Percentiles rank a stretch among this genome's conserved stretches.
Conservation (phyloP, 805 yeast species). For the Lachancea kluyveri region DNA sequence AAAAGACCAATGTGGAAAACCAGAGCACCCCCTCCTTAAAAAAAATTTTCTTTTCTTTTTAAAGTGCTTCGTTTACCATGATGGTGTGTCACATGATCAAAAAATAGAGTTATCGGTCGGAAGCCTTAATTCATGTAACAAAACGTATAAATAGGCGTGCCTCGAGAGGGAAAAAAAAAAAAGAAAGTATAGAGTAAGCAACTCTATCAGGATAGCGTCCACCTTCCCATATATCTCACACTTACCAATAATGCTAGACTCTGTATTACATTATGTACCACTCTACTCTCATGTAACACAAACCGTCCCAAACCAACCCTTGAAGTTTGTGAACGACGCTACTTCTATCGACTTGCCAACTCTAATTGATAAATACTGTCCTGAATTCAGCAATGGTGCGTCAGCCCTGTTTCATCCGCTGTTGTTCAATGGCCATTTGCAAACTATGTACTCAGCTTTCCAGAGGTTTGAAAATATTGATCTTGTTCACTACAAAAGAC, state of each 20-base stretch:
- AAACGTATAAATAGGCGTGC: too few relatives aligned
- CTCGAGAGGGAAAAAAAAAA: too few relatives aligned
- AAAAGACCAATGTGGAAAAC: too few relatives aligned
- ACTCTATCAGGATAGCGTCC: too few relatives aligned
- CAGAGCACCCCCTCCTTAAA: too few relatives aligned
- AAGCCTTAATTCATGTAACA: too few relatives aligned
- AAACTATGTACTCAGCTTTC: constrained; percentile 58
- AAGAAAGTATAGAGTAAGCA: too few relatives aligned
- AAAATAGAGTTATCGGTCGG: too few relatives aligned
- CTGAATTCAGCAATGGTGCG: constrained; percentile 40
- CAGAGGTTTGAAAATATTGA: constrained; percentile 42
- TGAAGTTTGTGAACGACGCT: constrained; percentile 4
- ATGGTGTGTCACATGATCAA: too few relatives aligned
- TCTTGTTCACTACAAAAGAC: constrained; percentile 56
- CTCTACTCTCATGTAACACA: constrained; percentile 8
- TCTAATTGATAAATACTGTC: constrained; percentile 33
- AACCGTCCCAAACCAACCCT: constrained; percentile 6
- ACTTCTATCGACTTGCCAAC: constrained; percentile 11
- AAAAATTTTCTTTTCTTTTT: too few relatives aligned
- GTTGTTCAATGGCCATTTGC: constrained; percentile 60
- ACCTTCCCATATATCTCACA: too few relatives aligned
- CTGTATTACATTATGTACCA: constrained; percentile 4
- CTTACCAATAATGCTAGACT: constrained; percentile 1
- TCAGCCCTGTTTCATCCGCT: constrained; percentile 49
- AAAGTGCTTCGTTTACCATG: too few relatives aligned